Evolutionary conservation across 805 yeast genomes (phyloP).

Genomic region (Sungouiella thailandica): DNA sequence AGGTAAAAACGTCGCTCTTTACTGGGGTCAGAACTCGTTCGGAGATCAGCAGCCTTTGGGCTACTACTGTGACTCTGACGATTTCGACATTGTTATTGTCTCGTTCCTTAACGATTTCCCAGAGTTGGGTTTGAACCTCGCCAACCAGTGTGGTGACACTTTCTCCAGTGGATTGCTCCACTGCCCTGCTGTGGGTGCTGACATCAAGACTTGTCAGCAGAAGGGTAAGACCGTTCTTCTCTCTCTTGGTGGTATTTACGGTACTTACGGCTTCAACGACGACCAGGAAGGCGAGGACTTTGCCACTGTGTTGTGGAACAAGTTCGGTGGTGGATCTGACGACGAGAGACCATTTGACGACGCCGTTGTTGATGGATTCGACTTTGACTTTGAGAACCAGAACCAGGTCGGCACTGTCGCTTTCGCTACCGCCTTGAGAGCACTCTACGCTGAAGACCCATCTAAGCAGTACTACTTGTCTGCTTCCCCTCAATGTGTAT

Average conservation of each 20-base stretch:
- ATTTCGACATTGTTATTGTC: conserved; percentile 66
- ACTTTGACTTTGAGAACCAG: conserved; percentile 60
- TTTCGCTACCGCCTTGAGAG: conserved; percentile 30
- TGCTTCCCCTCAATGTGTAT: conserved; percentile 91
- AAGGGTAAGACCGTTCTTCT: conserved; percentile 11
- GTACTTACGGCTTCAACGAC: conserved; percentile 48
- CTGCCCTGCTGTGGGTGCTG: conserved; percentile 9
- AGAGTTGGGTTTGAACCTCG: conserved; percentile 41
- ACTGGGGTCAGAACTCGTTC: conserved; percentile 82
- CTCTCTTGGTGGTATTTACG: conserved; percentile 49
- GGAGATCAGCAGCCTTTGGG: conserved; percentile 39
- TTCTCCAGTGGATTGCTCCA: conserved; percentile 38
- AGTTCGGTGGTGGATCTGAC: conserved; percentile 32
- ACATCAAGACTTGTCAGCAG: conserved; percentile 10
- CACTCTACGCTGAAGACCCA: conserved; percentile 2
- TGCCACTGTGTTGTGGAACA: conserved; percentile 40
- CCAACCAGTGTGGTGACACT: conserved; percentile 41
- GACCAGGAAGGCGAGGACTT: conserved; percentile 53
- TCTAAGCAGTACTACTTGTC: conserved; percentile 66
- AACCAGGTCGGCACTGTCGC: conserved; percentile 61
- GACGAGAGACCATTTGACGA: conserved; percentile 25
- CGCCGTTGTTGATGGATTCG: conserved; percentile 67
- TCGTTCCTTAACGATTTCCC: conserved; percentile 70
- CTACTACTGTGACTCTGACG: conserved; percentile 59
- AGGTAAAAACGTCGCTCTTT: conserved; percentile 57